Conservation (phyloP, 352 stramenopile species). For the Synura sp. region DNA sequence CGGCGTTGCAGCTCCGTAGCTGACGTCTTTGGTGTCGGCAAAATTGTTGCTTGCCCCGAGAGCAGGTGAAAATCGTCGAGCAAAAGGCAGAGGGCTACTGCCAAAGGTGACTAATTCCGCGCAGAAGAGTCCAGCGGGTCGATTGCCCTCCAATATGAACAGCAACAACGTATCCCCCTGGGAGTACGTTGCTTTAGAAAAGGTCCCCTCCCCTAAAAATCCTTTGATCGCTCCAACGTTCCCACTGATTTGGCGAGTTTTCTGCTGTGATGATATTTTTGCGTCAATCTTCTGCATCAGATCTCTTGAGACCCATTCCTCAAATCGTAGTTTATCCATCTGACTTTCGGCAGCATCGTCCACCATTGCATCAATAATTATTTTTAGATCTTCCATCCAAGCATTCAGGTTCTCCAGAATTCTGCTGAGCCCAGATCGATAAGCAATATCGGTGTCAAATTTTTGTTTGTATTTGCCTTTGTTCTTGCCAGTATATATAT, state of each 20-base stretch:
- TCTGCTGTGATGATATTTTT: constrained; percentile 2
- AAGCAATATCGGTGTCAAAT: background rate
- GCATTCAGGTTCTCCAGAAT: background rate
- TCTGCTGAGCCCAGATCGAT: background rate
- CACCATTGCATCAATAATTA: background rate
- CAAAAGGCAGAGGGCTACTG: too few species aligned
- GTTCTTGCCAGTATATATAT: background rate
- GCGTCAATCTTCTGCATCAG: background rate
- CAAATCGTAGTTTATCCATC: background rate
- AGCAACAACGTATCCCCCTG: too few species aligned
- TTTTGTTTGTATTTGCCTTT: background rate
- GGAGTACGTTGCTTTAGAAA: too few species aligned
- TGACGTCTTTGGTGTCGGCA: too few species aligned
- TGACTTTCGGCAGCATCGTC: background rate
- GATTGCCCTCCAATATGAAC: too few species aligned
- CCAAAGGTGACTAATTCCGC: too few species aligned
- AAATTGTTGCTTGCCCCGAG: too few species aligned
- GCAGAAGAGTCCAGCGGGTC: too few species aligned
- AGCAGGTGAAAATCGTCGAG: too few species aligned
- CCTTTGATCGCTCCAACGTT: background rate
- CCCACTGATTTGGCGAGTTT: background rate
- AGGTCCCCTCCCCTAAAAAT: background rate
- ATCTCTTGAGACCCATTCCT: constrained; percentile 17
- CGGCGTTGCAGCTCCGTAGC: too few species aligned
- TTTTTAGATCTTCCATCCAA: background rate